A percentile compares a stretch with the other conserved stretches of the same genome.
These are phyloP conservation scores for Zygosaccharomyces bisporus DNA, from an alignment of 805 yeast genomes.

Conservation along the genomic window DNA sequence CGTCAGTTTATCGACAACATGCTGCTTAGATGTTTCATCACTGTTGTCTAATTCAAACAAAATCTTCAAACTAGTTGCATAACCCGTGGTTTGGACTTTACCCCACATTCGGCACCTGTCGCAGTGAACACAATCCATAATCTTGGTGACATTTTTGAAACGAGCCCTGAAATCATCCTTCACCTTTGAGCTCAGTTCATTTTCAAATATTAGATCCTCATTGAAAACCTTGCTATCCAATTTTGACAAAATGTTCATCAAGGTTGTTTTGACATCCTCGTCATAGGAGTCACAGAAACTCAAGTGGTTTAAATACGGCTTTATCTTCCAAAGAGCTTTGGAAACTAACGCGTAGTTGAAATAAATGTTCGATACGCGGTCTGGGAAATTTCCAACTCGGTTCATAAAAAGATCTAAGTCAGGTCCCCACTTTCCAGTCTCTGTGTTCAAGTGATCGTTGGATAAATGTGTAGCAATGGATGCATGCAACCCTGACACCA, in stretches of 20 bases:
- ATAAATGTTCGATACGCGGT: conserved; percentile 82
- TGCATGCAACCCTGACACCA: conserved; percentile 92
- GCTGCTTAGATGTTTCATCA: conserved; percentile 41
- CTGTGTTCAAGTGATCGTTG: conserved; percentile 69
- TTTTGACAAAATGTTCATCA: conserved; percentile 40
- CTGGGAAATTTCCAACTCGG: conserved; percentile 87
- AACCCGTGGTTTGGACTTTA: conserved; percentile 93
- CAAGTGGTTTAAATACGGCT: conserved; percentile 48
- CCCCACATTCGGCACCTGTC: conserved; percentile 99
- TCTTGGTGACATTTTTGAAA: conserved; percentile 82
- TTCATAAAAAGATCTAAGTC: conserved; percentile 77
- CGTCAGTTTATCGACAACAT: conserved; percentile 56
- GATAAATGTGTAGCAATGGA: conserved; percentile 91
- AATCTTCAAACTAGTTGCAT: conserved; percentile 92
- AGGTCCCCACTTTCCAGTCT: conserved; percentile 79
- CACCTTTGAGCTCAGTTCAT: conserved; percentile 44
- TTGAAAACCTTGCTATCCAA: conserved; percentile 42
- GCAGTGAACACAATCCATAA: conserved; percentile 99
- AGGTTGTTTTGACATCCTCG: conserved; percentile 42
- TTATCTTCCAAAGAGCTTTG: conserved; percentile 71
- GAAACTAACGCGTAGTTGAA: conserved; percentile 87
- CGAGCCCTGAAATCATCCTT: conserved; percentile 84
- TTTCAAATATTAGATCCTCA: conserved; percentile 49
- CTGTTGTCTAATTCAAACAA: conserved; percentile 67
- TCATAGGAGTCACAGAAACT: conserved; percentile 48